Evolutionary conservation across 805 yeast genomes (phyloP), one percentile per base, ranked within the genome.

Genomic region (Suhomyces faveliae): DNA sequence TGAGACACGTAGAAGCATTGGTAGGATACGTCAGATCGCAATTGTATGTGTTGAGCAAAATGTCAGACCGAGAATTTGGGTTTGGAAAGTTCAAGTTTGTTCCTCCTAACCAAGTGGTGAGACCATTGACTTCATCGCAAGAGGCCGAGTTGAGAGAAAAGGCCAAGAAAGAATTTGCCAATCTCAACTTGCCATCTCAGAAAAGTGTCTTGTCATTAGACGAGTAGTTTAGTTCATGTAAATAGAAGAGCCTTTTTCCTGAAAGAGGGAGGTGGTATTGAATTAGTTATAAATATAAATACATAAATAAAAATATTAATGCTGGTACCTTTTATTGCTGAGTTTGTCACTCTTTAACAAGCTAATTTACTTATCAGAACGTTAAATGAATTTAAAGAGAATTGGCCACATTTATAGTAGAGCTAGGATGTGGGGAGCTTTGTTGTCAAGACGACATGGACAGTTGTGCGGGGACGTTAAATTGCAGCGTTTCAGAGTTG

Each of bases 1-100:
- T 85, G 66, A 82, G 87, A 48, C 89, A 89, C 51, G 71, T 94
- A 39, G 97, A 91, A 66, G 91, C 94, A 11, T 75, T 87, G 56
- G 88, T 91, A n/a, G 88, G 89, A 53, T 94, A 92, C 62, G 85
- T 89, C 22, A 83, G 97, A 64, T 85, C 88, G 57, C 96, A 94
- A 63, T 71, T 94, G 43, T 94, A 91, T 62, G 92, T 94, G 12
- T 72, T 94, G 60, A 86, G 86, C 62, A 84, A 84, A 63, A 81
- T 89, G 76, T 79, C 89, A 25, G 99, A 94, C 65, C 78, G 96
- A 57, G 96, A 92, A 56, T 92, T 94, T 72, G 97, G 95, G 1
- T 81, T 87, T 56, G 99, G 99, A 25, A 81, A 84, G 57, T 90
- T 91, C 66, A 77, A 76, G 47, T 94, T 94, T 68, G 86, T 89